Evolutionary conservation across 1,284 basidiomycete genomes (phyloP).

Genomic region (Ceratobasidium theobromae): DNA sequence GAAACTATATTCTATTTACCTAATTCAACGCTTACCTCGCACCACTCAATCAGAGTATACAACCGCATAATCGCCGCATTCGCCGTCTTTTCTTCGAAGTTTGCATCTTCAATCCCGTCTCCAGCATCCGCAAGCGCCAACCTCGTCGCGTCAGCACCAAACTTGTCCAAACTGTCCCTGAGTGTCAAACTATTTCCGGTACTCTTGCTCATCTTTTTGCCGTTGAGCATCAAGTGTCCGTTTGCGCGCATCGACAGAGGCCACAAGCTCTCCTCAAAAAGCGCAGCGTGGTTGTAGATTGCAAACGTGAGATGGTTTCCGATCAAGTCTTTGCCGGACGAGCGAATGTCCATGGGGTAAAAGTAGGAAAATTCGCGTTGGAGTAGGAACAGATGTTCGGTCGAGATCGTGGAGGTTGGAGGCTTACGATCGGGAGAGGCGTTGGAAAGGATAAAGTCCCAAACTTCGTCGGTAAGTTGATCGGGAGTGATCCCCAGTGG

Average conservation of each 20-base stretch:
- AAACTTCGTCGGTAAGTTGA: conserved; percentile 96
- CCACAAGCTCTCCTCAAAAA: conserved; percentile 95
- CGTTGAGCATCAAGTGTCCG: conserved; percentile 97
- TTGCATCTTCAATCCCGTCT: conserved; percentile 95
- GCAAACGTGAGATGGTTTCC: conserved; percentile 96
- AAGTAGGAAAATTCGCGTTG: conserved; percentile 96
- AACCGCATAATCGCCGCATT: conserved; percentile 96
- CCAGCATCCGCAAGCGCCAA: conserved; percentile 95
- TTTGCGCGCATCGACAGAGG: conserved; percentile 91
- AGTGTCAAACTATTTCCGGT: conserved; percentile 88
- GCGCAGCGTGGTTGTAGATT: conserved; percentile 90
- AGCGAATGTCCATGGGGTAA: conserved; percentile 98
- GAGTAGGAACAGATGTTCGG: conserved; percentile 79
- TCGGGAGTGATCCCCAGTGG: conserved; percentile 84
- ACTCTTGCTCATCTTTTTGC: conserved; percentile 99
- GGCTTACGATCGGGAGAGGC: conserved; percentile 68
- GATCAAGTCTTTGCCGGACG: conserved; percentile 98
- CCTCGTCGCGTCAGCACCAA: conserved; percentile 91
- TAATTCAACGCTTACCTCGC: conserved; percentile 58
- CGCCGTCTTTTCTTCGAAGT: conserved; percentile 98
- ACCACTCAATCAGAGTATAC: conserved; percentile 91
- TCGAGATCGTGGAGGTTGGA: conserved; percentile 64
- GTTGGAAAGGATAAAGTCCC: conserved; percentile 91
- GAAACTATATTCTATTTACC: neutral
- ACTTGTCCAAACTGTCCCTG: conserved; percentile 77